phyloP scores from a whole-genome alignment of 805 yeast genomes.

The Ogataea neopini region DNA sequence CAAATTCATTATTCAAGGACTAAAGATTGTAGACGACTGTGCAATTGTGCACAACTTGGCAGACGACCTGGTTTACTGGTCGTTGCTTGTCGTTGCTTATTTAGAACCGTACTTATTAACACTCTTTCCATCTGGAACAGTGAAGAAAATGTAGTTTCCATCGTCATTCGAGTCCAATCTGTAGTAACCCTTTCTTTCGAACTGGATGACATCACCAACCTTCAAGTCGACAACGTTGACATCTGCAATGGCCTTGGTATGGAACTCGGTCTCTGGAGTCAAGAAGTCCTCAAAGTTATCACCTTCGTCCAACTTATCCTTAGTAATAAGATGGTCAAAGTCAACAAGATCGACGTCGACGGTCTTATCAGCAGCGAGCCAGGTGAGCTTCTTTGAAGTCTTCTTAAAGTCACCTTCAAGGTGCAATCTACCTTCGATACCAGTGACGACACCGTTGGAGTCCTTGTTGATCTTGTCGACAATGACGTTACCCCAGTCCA shows the following conservation, averaged over 20 bases:
- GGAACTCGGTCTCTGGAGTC: slow-evolving; percentile 86
- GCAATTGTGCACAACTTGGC: too few species aligned
- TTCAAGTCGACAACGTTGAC: slow-evolving; percentile 72
- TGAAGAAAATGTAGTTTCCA: slow-evolving; percentile 75
- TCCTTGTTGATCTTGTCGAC: slow-evolving; percentile 68
- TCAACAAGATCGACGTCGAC: slow-evolving; percentile 79
- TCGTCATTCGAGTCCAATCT: slow-evolving; percentile 68
- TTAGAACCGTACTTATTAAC: slow-evolving; percentile 76
- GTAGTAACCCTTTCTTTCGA: slow-evolving; percentile 96
- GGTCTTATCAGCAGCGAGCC: slow-evolving; percentile 84
- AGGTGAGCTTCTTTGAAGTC: slow-evolving; percentile 90
- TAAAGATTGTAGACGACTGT: too few species aligned
- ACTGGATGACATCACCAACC: slow-evolving; percentile 87
- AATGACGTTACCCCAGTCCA: slow-evolving; percentile 98
- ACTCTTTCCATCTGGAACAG: slow-evolving; percentile 94
- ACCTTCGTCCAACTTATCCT: slow-evolving; percentile 92
- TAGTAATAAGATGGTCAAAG: slow-evolving; percentile 92
- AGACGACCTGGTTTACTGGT: too few species aligned
- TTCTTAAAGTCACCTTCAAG: slow-evolving; percentile 96
- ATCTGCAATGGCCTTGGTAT: slow-evolving; percentile 75
- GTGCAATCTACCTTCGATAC: slow-evolving; percentile 76
- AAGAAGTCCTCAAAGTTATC: slow-evolving; percentile 91
- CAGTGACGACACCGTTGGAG: slow-evolving; percentile 49
- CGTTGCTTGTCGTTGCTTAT: background rate
- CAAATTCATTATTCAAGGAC: slow-evolving; percentile 1